phyloP scores from a whole-genome alignment of 441 rosid genomes.

The Arabidopsis hybrid region DNA sequence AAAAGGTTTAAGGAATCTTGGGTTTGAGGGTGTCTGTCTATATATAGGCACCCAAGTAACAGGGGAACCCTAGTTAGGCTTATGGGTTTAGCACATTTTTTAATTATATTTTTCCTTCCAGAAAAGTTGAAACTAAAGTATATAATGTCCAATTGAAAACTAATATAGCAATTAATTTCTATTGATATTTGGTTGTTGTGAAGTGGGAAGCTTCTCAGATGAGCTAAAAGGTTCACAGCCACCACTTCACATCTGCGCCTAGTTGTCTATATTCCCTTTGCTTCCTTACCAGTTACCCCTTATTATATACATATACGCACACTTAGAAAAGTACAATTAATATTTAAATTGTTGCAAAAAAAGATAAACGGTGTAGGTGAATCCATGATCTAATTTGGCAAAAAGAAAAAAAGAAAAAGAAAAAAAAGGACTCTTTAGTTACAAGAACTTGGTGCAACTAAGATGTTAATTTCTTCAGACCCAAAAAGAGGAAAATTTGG shows the following conservation, averaged over 20 bases:
- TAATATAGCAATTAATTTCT: slow-evolving; percentile 19
- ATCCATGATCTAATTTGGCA: too few species aligned
- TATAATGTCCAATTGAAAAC: slow-evolving; percentile 23
- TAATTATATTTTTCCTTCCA: neutral
- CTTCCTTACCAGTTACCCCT: neutral
- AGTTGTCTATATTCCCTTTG: slow-evolving; percentile 55
- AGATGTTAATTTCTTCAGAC: too few species aligned
- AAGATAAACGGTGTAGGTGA: too few species aligned
- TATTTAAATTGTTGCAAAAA: neutral
- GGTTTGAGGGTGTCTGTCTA: slow-evolving; percentile 25
- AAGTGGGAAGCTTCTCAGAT: slow-evolving; percentile 31
- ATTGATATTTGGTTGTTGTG: slow-evolving; percentile 41
- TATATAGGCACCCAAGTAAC: slow-evolving; percentile 33
- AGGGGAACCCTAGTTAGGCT: neutral
- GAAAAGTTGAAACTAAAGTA: slow-evolving; percentile 9
- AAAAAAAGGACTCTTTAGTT: too few species aligned
- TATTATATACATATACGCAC: neutral
- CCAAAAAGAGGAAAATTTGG: neutral
- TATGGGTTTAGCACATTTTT: slow-evolving; percentile 14
- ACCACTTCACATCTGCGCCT: slow-evolving; percentile 41
- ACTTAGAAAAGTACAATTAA: slow-evolving; percentile 16
- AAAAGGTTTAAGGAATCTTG: slow-evolving; percentile 24
- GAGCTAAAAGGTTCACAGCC: slow-evolving; percentile 41
- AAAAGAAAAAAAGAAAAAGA: too few species aligned
- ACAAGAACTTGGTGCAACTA: too few species aligned